These are phyloP conservation scores for Cladorrhinum samala DNA, from an alignment of 495 filamentous ascomycete genomes.

Conservation along the genomic window DNA sequence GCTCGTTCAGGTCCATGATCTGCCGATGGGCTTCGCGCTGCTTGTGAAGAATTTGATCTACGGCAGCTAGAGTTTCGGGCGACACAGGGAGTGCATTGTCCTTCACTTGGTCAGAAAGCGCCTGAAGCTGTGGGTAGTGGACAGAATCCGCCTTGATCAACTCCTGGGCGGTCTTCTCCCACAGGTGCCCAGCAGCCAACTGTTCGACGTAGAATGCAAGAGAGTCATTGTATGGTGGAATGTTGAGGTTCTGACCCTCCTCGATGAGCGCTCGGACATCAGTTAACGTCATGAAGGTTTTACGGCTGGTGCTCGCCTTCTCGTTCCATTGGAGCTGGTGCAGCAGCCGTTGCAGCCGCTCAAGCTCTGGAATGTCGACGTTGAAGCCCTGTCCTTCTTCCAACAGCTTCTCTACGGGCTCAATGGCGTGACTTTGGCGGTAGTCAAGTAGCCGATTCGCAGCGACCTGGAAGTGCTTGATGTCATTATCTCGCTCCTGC, in stretches of 20 bases:
- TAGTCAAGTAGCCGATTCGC: constrained; percentile 60
- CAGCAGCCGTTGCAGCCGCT: constrained; percentile 70
- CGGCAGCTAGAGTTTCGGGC: constrained; percentile 67
- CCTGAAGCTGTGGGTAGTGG: constrained; percentile 91
- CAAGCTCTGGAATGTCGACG: constrained; percentile 90
- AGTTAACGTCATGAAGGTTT: constrained; percentile 58
- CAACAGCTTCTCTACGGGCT: constrained; percentile 81
- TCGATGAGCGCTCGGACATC: constrained; percentile 75
- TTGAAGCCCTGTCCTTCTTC: constrained; percentile 85
- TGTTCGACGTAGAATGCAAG: constrained; percentile 70
- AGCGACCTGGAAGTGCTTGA: constrained; percentile 77
- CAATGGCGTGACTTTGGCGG: constrained; percentile 51
- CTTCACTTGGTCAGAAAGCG: constrained; percentile 68
- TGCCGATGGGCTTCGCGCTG: constrained; percentile 90
- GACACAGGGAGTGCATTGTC: constrained; percentile 75
- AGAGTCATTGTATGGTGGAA: constrained; percentile 72
- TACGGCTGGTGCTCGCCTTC: constrained; percentile 58
- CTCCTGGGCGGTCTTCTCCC: constrained; percentile 92
- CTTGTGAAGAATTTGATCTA: constrained; percentile 92
- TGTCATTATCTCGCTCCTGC: constrained; percentile 79
- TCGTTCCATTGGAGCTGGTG: constrained; percentile 88
- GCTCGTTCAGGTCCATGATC: constrained; percentile 72
- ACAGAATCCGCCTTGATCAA: constrained; percentile 82
- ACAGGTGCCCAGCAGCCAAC: constrained; percentile 67
- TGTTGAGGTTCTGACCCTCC: constrained; percentile 64